phyloP scores from a whole-genome alignment of 2,329 filamentous ascomycete genomes.

The Magnaporthiopsis incrustans region DNA sequence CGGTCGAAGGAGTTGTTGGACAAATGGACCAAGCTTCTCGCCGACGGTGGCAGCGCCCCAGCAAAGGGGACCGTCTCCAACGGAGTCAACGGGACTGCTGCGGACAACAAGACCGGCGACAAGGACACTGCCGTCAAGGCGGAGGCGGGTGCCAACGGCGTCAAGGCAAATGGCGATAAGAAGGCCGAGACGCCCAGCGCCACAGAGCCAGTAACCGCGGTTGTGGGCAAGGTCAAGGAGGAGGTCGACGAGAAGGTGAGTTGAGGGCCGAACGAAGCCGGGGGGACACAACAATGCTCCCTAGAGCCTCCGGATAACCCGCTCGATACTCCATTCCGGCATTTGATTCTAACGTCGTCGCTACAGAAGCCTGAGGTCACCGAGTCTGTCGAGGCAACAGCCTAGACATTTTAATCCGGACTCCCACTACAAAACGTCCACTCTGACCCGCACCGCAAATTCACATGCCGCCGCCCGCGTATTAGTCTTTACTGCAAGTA shows the following conservation, averaged over 20 bases:
- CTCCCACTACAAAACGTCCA: background rate
- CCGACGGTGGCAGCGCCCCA: constrained; percentile 39
- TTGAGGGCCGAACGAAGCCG: background rate
- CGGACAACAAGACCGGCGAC: constrained; percentile 28
- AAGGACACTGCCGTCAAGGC: constrained; percentile 23
- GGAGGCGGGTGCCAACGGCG: constrained; percentile 29
- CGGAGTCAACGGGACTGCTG: constrained; percentile 39
- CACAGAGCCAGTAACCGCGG: constrained; percentile 22
- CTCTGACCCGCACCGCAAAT: background rate
- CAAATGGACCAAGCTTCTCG: constrained; percentile 83
- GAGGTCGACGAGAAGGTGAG: constrained; percentile 24
- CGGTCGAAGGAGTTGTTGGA: constrained; percentile 73
- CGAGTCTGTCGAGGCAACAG: constrained; percentile 13
- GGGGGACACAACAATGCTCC: too few relatives aligned
- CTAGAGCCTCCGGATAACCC: too few relatives aligned
- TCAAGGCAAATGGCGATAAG: constrained; percentile 29
- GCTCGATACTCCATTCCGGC: background rate
- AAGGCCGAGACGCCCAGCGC: constrained; percentile 14
- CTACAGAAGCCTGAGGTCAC: background rate
- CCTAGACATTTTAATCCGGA: constrained; percentile 3
- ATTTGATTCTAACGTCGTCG: background rate
- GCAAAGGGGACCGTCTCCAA: constrained; percentile 31
- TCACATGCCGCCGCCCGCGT: background rate
- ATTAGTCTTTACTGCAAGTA: background rate
- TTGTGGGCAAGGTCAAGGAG: constrained; percentile 20